A percentile compares a stretch with the other conserved stretches of the same genome.
These are phyloP conservation scores for Parietaria judaica DNA, from an alignment of 306 rosid genomes.

Conservation along the genomic window DNA sequence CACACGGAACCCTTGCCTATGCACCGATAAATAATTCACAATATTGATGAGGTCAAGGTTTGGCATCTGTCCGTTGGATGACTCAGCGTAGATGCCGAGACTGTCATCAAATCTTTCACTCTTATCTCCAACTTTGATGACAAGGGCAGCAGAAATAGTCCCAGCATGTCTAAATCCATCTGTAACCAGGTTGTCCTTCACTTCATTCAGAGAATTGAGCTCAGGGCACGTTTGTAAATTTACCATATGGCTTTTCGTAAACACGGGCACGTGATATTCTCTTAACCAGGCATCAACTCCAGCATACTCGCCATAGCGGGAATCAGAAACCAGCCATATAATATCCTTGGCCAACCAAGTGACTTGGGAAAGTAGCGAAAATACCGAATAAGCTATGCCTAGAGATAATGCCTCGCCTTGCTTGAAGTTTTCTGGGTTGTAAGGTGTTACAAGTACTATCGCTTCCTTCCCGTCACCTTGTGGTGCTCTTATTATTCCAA, in stretches of 20 bases:
- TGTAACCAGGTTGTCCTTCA: conserved; percentile 25
- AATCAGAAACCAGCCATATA: conserved; percentile 85
- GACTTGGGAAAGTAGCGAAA: conserved; percentile 74
- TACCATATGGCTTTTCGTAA: conserved; percentile 22
- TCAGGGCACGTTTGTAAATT: conserved; percentile 47
- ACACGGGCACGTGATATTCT: conserved; percentile 74
- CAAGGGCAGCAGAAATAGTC: conserved; percentile 92
- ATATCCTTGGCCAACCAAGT: conserved; percentile 95
- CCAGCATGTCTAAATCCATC: conserved; percentile 87
- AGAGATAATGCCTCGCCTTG: conserved; percentile 62
- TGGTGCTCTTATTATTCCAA: conserved; percentile 90
- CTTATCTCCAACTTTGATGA: conserved; percentile 62
- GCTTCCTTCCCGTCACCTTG: conserved; percentile 98
- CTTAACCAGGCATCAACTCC: conserved; percentile 83
- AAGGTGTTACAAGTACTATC: conserved; percentile 84
- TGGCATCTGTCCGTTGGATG: conserved; percentile 95
- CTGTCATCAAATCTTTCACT: conserved; percentile 56
- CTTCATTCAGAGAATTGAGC: conserved; percentile 22
- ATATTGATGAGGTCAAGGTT: conserved; percentile 91
- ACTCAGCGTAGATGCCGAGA: conserved; percentile 76
- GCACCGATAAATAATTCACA: conserved; percentile 74
- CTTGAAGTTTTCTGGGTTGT: conserved; percentile 42
- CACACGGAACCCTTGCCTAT: conserved; percentile 70
- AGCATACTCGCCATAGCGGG: conserved; percentile 68
- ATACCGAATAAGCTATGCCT: conserved; percentile 77